Percentiles rank a stretch among this genome's conserved stretches.
Evolutionary conservation across 495 filamentous ascomycete genomes (phyloP).

Genomic region (Lophium mytilinum): DNA sequence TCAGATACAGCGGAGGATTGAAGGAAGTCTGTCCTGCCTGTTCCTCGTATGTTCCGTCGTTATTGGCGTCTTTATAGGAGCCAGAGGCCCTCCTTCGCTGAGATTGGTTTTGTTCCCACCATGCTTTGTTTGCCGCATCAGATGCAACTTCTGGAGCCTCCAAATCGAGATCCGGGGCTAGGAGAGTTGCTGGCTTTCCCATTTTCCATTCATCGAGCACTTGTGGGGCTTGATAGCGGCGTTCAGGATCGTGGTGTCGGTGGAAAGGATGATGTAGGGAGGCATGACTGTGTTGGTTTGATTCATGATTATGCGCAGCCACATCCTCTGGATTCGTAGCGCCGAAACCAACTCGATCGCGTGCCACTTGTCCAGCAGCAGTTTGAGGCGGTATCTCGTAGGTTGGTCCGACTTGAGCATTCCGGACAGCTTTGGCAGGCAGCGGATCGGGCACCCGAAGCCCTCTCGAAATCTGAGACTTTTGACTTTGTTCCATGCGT

Average conservation of each 20-base stretch:
- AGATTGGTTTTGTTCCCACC: constrained; percentile 29
- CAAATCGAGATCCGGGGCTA: constrained; percentile 26
- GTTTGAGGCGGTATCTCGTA: constrained; percentile 24
- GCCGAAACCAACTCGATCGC: constrained; percentile 28
- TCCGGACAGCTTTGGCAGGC: constrained; percentile 12
- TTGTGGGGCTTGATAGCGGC: constrained; percentile 18
- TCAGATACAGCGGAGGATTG: constrained; percentile 73
- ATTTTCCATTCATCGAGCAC: constrained; percentile 34
- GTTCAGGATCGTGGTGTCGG: constrained; percentile 21
- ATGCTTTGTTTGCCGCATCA: constrained; percentile 19
- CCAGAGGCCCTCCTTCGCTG: constrained; percentile 15
- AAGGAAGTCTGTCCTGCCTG: constrained; percentile 50
- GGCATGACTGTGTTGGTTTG: constrained; percentile 20
- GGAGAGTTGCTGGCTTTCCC: constrained; percentile 21
- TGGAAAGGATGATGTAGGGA: constrained; percentile 25
- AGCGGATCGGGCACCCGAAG: constrained; percentile 19
- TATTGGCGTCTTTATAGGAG: constrained; percentile 3
- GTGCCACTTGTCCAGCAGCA: constrained; percentile 13
- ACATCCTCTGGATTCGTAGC: constrained; percentile 1
- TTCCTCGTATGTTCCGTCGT: constrained; percentile 30
- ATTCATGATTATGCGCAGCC: background rate
- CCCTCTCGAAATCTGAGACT: background rate
- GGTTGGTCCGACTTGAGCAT: constrained; percentile 8
- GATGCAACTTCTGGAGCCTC: constrained; percentile 12
- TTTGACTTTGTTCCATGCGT: constrained; percentile 16